Conservation (phyloP, 805 yeast genomes). For the Teunomyces pallodes region DNA sequence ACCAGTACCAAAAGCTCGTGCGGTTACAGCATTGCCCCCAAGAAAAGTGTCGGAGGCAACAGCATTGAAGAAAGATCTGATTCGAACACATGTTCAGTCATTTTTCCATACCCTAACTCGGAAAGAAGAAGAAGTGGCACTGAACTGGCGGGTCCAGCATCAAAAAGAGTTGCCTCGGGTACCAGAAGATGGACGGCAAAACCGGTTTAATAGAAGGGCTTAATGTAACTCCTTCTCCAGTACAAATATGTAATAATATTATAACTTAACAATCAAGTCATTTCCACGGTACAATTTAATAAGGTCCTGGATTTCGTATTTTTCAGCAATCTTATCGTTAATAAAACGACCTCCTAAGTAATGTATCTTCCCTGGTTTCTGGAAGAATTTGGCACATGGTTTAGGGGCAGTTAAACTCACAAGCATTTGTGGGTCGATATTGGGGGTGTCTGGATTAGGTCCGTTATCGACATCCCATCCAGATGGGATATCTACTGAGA, state of each 20-base stretch:
- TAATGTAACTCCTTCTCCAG: neutral
- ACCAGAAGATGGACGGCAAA: neutral
- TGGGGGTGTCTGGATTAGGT: conserved; percentile 42
- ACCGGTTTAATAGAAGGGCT: conserved; percentile 1
- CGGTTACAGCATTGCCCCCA: neutral
- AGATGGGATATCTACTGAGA: conserved; percentile 88
- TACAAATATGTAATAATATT: neutral
- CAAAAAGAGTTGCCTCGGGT: neutral
- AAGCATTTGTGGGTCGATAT: conserved; percentile 61
- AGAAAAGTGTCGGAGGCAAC: neutral
- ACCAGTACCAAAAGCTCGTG: neutral
- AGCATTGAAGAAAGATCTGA: neutral
- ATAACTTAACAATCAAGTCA: conserved; percentile 38
- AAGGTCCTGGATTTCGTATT: conserved; percentile 64
- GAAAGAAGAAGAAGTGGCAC: neutral
- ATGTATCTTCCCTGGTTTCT: conserved; percentile 42
- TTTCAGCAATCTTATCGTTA: conserved; percentile 59
- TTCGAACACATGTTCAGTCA: neutral
- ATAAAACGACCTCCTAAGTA: conserved; percentile 92
- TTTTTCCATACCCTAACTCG: neutral
- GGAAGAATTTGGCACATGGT: conserved; percentile 63
- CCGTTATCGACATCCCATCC: conserved; percentile 97
- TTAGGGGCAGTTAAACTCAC: conserved; percentile 93
- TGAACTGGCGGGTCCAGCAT: neutral
- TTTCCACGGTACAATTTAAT: conserved; percentile 27